Base-by-base conservation (phyloP, 1,284 basidiomycete species). In the Microstroma glucosiphilum region DNA sequence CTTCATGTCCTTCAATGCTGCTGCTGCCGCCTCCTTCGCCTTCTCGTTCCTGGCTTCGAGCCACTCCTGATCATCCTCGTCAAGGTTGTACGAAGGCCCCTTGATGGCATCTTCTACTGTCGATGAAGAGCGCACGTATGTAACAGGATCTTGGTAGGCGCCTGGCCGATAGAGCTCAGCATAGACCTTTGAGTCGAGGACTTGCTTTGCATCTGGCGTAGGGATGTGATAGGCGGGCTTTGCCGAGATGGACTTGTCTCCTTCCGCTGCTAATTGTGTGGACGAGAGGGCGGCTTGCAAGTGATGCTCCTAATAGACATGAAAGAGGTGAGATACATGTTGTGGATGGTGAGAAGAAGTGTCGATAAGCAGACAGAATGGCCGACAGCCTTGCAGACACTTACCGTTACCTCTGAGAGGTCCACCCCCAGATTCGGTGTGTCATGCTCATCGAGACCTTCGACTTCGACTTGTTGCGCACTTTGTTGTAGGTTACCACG, bases 61-160 rank as follows among this genome's bases (percentile, higher is more conserved):
- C 93, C 94, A 98, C 62, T 89, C 88, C 71, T 89, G 86, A 81
- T 98, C 96, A 43, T 91, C 89, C 79, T 98, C 96, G 76, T 98
- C 96, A 88, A 97, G 89, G 71, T 87, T 90, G 79, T 98, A 97
- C 4, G 87, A 86, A 76, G 88, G 90, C 2, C 83, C 83, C 21
- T 62, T 65, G 70, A 77, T 78, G 0, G 86, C 87, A 72, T 96
- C 92, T 76, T 99, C 96, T 67, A 90, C 87, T 1, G 90, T 92
- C 71, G 91, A 87, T 9, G 91, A 93, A 56, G 87, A 90, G 65
- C 88, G 86, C 64, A 96, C 85, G 79, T 91, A 94, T 0, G 88
- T 86, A 49, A 84, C 69, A 17, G 75, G 76, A 60, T 78, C 75
- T 37, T 69, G 70, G 60, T 76, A 78, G 26, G 72, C 71, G 54